Evolutionary conservation across 306 rosid genomes (phyloP).

Genomic region (apple (Malus domestica)): DNA sequence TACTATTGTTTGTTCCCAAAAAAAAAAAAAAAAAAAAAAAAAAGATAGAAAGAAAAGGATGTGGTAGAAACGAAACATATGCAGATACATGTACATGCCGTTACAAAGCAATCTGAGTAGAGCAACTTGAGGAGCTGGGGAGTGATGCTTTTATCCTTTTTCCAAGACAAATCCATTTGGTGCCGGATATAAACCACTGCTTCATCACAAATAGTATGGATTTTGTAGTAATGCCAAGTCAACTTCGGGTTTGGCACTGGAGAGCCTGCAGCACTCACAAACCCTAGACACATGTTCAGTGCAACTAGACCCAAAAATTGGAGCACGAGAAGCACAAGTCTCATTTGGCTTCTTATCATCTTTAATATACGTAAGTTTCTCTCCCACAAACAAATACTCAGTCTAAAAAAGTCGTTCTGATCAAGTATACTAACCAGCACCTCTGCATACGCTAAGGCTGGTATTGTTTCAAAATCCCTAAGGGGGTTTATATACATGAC

Average conservation of each 20-base stretch:
- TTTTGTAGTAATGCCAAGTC: conserved; percentile 57
- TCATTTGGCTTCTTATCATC: no score
- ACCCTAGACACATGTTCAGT: no score
- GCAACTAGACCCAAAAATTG: no score
- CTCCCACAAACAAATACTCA: not conserved
- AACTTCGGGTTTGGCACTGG: conserved; percentile 27
- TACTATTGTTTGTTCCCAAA: no score
- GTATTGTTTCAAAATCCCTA: not conserved
- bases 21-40: no score
- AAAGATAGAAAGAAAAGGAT: no score
- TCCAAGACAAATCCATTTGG: conserved; percentile 38
- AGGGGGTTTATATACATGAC: conserved; percentile 8
- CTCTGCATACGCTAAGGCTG: not conserved
- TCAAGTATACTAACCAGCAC: not conserved
- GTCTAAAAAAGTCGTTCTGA: not conserved
- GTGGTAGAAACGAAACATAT: no score
- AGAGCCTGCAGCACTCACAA: conserved; percentile 1
- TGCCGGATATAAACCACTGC: conserved; percentile 50
- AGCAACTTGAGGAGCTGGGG: conserved; percentile 62
- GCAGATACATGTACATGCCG: conserved; percentile 26
- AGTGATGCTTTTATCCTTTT: conserved; percentile 39
- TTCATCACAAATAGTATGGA: conserved; percentile 27
- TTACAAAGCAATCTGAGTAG: conserved; percentile 63
- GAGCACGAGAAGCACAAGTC: no score
- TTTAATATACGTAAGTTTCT: no score